Percentiles rank a stretch among this genome's conserved stretches.
Conservation (phyloP, 2,329 filamentous ascomycete genomes). For the Beauveria varroae region DNA sequence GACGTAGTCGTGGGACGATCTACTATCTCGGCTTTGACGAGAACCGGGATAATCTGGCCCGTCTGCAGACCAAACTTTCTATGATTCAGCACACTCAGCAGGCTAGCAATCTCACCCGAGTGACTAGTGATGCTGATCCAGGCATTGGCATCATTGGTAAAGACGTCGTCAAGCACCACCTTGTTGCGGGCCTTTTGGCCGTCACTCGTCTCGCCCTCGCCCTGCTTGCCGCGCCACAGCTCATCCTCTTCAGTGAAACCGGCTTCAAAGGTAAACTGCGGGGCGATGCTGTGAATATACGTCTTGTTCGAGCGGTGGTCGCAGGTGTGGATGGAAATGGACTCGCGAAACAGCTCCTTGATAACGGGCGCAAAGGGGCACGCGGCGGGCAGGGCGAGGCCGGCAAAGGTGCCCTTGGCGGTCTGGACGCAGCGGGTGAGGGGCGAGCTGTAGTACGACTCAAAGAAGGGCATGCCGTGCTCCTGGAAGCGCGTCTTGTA, state of each 20-base stretch:
- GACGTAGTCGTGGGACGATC: background rate
- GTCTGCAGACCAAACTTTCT: slow-evolving; percentile 55
- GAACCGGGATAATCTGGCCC: slow-evolving; percentile 59
- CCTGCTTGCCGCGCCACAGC: slow-evolving; percentile 31
- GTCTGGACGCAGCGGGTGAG: slow-evolving; percentile 57
- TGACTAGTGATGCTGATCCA: slow-evolving; percentile 56
- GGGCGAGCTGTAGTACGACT: slow-evolving; percentile 59
- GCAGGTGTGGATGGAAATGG: slow-evolving; percentile 61
- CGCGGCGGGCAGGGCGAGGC: slow-evolving; percentile 41
- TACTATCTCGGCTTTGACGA: slow-evolving; percentile 34
- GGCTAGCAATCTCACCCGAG: slow-evolving; percentile 46
- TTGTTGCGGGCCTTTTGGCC: slow-evolving; percentile 45
- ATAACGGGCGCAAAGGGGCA: slow-evolving; percentile 49
- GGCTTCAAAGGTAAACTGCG: slow-evolving; percentile 47
- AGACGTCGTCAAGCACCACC: slow-evolving; percentile 48
- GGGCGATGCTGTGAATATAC: slow-evolving; percentile 45
- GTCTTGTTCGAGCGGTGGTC: slow-evolving; percentile 51
- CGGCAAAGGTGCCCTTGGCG: slow-evolving; percentile 51
- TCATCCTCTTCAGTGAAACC: slow-evolving; percentile 51
- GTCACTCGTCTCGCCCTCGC: slow-evolving; percentile 32
- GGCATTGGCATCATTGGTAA: slow-evolving; percentile 41
- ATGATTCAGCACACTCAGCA: slow-evolving; percentile 52
- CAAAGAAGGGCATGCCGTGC: slow-evolving; percentile 51
- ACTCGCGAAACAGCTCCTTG: slow-evolving; percentile 60
- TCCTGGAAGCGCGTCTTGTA: slow-evolving; percentile 45